Evolutionary conservation across 495 filamentous ascomycete genomes (phyloP).

Genomic region (Penicillium cosmopolitanum): DNA sequence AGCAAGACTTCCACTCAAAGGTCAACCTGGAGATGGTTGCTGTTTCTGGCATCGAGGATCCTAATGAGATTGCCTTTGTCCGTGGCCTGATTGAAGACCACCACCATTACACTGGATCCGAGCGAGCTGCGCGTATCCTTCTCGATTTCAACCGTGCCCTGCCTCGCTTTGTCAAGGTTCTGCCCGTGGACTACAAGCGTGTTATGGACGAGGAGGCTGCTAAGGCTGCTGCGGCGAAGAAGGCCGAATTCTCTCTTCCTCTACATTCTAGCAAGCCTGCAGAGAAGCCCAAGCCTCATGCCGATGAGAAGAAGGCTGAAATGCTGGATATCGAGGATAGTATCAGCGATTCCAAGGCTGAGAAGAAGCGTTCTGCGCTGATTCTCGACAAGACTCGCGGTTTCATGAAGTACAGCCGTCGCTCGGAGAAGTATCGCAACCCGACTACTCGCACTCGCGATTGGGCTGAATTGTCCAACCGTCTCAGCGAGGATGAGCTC

Average conservation of each 20-base stretch:
- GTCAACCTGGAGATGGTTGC: constrained; percentile 99
- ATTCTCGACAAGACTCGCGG: constrained; percentile 97
- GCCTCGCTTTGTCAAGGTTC: constrained; percentile 88
- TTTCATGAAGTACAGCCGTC: constrained; percentile 98
- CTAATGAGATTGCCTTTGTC: constrained; percentile 89
- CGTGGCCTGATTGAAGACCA: constrained; percentile 97
- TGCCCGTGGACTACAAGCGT: constrained; percentile 97
- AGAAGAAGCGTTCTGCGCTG: constrained; percentile 92
- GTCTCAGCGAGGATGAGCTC: constrained; percentile 93
- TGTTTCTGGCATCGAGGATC: constrained; percentile 83
- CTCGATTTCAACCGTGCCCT: constrained; percentile 97
- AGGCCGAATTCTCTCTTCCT: constrained; percentile 82
- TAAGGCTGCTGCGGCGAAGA: constrained; percentile 84
- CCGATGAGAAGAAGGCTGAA: constrained; percentile 71
- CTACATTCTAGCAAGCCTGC: constrained; percentile 64
- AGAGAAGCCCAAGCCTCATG: constrained; percentile 62
- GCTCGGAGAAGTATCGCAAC: constrained; percentile 92
- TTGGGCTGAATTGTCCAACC: constrained; percentile 90
- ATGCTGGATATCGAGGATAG: constrained; percentile 96
- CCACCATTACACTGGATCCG: constrained; percentile 98
- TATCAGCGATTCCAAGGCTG: constrained; percentile 78
- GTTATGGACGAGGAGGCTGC: constrained; percentile 84
- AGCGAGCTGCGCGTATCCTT: constrained; percentile 91
- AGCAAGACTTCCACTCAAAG: constrained; percentile 90
- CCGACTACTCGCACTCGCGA: constrained; percentile 86